Evolutionary conservation across 208 protist genomes (phyloP), one percentile per base, ranked within the genome.

Genomic region (Acanthamoeba quina): DNA sequence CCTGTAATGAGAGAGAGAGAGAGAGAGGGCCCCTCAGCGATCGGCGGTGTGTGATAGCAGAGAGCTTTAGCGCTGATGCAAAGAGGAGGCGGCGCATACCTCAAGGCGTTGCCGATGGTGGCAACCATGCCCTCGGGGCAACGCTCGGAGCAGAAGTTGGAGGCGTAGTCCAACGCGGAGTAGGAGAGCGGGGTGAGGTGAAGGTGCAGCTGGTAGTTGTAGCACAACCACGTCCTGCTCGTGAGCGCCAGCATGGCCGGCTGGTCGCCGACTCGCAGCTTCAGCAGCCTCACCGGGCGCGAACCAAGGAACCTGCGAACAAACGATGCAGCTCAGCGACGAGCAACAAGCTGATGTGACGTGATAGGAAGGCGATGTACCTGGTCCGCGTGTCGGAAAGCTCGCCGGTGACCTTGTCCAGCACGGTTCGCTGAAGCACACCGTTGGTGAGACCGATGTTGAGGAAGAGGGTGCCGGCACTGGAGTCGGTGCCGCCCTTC

Each of bases 401-500:
- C 72, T 97, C 72, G 66, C 98, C 98, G 31, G 96, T 95, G 0
- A 95, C 9, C 11, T 15, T 15, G 90, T 99, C 98, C 9, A 99
- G 13, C 5, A 94, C 47, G 7, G 97, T 95, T 26, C 98, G 95
- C 64, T 98, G 58, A 19, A 99, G 26, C 0, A 99, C 94, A 83
- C 98, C 98, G 95, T 99, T 99, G 41, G 74, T 70, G 13, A 98
- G 78, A 34, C 98, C 98, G 60, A 99, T 95, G 72, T 94, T 93
- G 9, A 99, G 92, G 44, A 96, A 98, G 31, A 98, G 92, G n/a
- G 89, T 92, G 11, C 72, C 58, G 19, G 70, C 10, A 21, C 94
- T 94, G 29, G 58, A 29, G 41, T 78, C 72, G 19, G 37, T 41
- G 26, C 78, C 78, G 37, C 49, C 44, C 41, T 90, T 76, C 88